These are phyloP conservation scores for Aspergillus haitiensis DNA, from an alignment of 495 filamentous ascomycete genomes.

Conservation along the genomic window DNA sequence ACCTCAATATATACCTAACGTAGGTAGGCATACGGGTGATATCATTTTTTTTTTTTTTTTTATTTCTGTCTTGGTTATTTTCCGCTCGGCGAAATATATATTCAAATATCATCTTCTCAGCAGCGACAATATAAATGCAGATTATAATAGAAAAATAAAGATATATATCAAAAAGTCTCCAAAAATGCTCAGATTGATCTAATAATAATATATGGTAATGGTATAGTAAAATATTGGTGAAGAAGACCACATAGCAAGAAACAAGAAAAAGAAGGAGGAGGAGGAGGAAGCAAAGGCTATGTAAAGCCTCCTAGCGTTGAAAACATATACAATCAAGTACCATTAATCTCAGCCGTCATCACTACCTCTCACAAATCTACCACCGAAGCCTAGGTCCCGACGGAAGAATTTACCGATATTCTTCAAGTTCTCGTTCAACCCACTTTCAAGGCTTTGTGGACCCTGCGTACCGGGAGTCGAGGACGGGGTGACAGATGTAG, in stretches of 20 bases:
- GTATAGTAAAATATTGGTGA: slow-evolving; percentile 6
- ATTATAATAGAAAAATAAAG: too few relatives aligned
- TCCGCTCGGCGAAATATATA: background rate
- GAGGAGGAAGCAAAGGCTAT: slow-evolving; percentile 3
- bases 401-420: slow-evolving; percentile 96
- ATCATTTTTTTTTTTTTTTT: background rate
- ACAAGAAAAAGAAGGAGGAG: slow-evolving; percentile 2
- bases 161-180: too few relatives aligned
- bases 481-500: slow-evolving; percentile 8
- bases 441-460: slow-evolving; percentile 15
- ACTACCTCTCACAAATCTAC: slow-evolving; percentile 58
- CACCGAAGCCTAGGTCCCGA: slow-evolving; percentile 80
- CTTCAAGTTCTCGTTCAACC: slow-evolving; percentile 85
- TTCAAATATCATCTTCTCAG: background rate
- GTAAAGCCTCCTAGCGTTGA: background rate
- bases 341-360: slow-evolving; percentile 33
- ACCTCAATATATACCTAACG: too few relatives aligned
- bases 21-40: too few relatives aligned
- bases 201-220: slow-evolving; percentile 8
- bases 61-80: background rate
- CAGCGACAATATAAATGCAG: background rate
- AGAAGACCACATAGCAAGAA: background rate
- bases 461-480: slow-evolving; percentile 14
- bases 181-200: slow-evolving; percentile 5
- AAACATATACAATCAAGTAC: background rate